Evolutionary conservation across 2,329 filamentous ascomycete species (phyloP), one percentile per base, ranked within the genome.

Genomic region (Diaporthe sp.): DNA sequence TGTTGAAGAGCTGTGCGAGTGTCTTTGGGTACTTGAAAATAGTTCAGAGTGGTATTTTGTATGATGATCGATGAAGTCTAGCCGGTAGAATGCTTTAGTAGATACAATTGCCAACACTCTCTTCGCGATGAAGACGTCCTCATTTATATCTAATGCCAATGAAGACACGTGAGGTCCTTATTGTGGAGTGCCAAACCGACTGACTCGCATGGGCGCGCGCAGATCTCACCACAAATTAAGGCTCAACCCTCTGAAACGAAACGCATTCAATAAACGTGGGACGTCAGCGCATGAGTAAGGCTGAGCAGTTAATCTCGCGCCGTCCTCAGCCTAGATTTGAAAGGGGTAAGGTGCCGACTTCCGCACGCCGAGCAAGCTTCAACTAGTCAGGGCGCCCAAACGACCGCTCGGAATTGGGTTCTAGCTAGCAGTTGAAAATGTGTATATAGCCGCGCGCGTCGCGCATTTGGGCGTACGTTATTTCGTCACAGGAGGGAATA

Each of bases 241-340:
- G 31, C 63, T 53, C 63, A 53, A 47, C 34, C 34, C n/a, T 53
- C 47, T 28, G 65, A 53, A 68, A 53, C 65, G 22, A 42, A 39
- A 53, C 47, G 31, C 31, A 15, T 20, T 39, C 63, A 68, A 68
- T 68, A 25, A 53, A 53, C 31, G 22, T 68, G 47, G 65, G 53
- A 68, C 65, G 9, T 37, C 47, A 53, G 22, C 22, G 47, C 65
- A 53, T 68, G 65, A 53, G 47, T 68, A 68, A 42, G 65, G 65
- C 65, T 68, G 65, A 28, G 65, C 65, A 68, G 39, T 25, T 53
- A 53, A 53, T 68, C 65, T 68, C 65, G 65, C 65, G 65, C 65
- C 39, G 22, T 22, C 22, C 47, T 39, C 47, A 39, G 65, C 65
- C 47, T 28, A 53, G 47, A 39, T 39, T 39, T 28, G 15, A 68